These are phyloP conservation scores for Microbotryomycetes sp. DNA, from an alignment of 1,284 basidiomycete genomes.

Conservation along the genomic window DNA sequence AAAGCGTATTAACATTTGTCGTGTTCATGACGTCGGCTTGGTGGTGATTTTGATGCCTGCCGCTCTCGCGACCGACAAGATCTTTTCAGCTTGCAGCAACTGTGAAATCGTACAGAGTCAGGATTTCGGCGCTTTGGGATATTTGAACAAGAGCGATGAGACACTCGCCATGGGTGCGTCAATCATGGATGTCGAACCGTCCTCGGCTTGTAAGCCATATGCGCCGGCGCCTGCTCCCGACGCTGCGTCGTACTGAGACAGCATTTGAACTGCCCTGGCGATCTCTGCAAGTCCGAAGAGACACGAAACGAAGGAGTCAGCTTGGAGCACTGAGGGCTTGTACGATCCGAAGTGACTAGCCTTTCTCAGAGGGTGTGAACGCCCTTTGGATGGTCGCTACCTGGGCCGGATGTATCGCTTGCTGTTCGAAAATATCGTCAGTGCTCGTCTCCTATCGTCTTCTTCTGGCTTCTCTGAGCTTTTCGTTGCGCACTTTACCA, in stretches of 20 bases:
- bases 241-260: constrained; percentile 49
- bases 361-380: constrained; percentile 67
- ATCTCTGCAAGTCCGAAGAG: constrained; percentile 56
- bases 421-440: constrained; percentile 46
- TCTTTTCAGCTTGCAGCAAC: constrained; percentile 52
- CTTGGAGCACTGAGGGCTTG: no score
- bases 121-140: neutral
- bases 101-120: neutral
- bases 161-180: constrained; percentile 88
- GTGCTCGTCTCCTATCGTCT: no score
- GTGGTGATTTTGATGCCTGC: constrained; percentile 53
- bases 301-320: neutral
- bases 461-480: no score
- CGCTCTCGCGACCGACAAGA: constrained; percentile 55
- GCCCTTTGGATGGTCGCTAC: constrained; percentile 68
- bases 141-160: constrained; percentile 40
- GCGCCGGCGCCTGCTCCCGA: constrained; percentile 51
- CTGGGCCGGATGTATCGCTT: constrained; percentile 90
- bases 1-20: no score
- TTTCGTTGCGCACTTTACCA: constrained; percentile 62
- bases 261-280: constrained; percentile 63
- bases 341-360: no score
- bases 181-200: constrained; percentile 66
- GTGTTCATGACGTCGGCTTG: no score
- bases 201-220: constrained; percentile 52